These are phyloP conservation scores for Candida maltosa DNA, from an alignment of 805 yeast genomes.

Conservation along the genomic window DNA sequence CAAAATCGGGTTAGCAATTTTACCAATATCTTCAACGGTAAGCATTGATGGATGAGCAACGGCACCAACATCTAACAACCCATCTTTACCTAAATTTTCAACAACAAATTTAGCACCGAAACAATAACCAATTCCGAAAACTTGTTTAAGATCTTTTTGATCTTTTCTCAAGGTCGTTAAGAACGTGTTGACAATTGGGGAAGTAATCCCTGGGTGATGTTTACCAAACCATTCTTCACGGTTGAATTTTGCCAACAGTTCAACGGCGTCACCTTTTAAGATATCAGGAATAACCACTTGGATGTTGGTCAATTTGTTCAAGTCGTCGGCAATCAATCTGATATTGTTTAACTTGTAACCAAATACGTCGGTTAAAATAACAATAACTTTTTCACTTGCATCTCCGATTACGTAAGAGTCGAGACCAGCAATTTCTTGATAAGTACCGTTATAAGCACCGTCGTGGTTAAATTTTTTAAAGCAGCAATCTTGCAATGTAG, in stretches of 20 bases:
- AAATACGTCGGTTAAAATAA: constrained; percentile 65
- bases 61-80: constrained; percentile 47
- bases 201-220: constrained; percentile 47
- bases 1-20: constrained; percentile 53
- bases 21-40: constrained; percentile 59
- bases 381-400: constrained; percentile 44
- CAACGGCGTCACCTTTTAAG: constrained; percentile 45
- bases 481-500: constrained; percentile 39
- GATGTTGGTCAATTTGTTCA: constrained; percentile 54
- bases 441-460: constrained; percentile 47
- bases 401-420: constrained; percentile 28
- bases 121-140: constrained; percentile 74
- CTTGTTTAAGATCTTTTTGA: constrained; percentile 16
- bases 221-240: constrained; percentile 47
- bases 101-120: constrained; percentile 75
- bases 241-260: constrained; percentile 9
- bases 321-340: constrained; percentile 60
- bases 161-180: constrained; percentile 41
- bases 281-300: constrained; percentile 73
- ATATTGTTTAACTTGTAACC: constrained; percentile 61
- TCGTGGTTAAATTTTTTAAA: constrained; percentile 39
- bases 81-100: constrained; percentile 43
- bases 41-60: constrained; percentile 83
- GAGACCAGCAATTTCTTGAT: constrained; percentile 39
- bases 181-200: constrained; percentile 48